Evolutionary conservation across 1,284 basidiomycete genomes (phyloP).

Genomic region (Microbotryomycetes sp.): DNA sequence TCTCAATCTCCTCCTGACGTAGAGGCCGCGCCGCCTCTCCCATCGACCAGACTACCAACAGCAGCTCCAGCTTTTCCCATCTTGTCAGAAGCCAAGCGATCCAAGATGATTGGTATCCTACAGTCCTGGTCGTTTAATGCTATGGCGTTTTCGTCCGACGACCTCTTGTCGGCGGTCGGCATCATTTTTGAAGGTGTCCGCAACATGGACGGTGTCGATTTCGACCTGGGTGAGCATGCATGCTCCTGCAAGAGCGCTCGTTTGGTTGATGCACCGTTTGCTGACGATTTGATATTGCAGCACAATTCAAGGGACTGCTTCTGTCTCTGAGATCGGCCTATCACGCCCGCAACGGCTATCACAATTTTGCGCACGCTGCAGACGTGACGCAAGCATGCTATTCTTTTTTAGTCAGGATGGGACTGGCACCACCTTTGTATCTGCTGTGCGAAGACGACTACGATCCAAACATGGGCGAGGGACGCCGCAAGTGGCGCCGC

Average conservation of each 20-base stretch:
- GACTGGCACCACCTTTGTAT: slow-evolving; percentile 66
- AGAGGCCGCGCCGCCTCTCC: background rate
- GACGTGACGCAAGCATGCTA: slow-evolving; percentile 90
- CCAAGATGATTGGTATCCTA: slow-evolving; percentile 53
- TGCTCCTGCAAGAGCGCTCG: slow-evolving; percentile 49
- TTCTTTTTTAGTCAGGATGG: slow-evolving; percentile 66
- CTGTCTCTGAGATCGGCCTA: slow-evolving; percentile 77
- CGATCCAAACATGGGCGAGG: slow-evolving; percentile 21
- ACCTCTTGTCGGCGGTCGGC: slow-evolving; percentile 69
- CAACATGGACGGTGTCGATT: slow-evolving; percentile 59
- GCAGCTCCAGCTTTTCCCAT: slow-evolving; percentile 20
- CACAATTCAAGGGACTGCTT: slow-evolving; percentile 64
- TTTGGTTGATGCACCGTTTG: background rate
- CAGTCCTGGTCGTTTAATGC: slow-evolving; percentile 82
- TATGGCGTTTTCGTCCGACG: slow-evolving; percentile 65
- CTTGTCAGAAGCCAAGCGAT: slow-evolving; percentile 20
- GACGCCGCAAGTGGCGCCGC: slow-evolving; percentile 34
- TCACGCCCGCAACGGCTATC: slow-evolving; percentile 81
- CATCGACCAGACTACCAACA: background rate
- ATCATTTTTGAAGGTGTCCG: slow-evolving; percentile 56
- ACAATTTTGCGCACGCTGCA: slow-evolving; percentile 89
- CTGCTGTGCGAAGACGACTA: slow-evolving; percentile 42
- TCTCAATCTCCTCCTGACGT: background rate
- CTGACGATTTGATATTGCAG: slow-evolving; percentile 24
- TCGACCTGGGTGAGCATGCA: slow-evolving; percentile 59